Evolutionary conservation across 2,329 filamentous ascomycete genomes (phyloP), one percentile per base, ranked within the genome.

Genomic region (Colletotrichum spinosum): DNA sequence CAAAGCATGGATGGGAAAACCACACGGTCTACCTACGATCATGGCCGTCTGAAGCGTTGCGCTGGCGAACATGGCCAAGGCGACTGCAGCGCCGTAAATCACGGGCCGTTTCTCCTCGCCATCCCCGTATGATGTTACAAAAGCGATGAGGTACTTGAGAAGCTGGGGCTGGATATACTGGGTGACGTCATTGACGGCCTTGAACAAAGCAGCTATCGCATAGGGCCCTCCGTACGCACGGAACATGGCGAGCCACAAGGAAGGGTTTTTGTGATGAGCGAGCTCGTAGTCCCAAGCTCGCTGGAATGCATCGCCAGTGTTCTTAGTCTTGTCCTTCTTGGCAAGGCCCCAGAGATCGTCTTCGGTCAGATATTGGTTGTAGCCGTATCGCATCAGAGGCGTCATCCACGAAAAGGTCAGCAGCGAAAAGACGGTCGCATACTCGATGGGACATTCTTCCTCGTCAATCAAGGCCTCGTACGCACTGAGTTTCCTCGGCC

Each of bases 381-480:
- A 98, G 1, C 96, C 96, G 74, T 91, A 91, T 74, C 90, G 94
- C 96, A 99, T 99, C 87, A 99, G 82, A 0, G 96, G 94, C 0
- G 96, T 98, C 95, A 99, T 97, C 96, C 96, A 99, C 59, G 92
- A 90, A 77, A 99, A 99, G 0, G 95, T 97, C 50, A 99, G 85
- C 55, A 92, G 88, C 4, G 95, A 97, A 80, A 99, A 99, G 56
- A 98, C 84, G 66, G 95, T 94, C 11, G 96, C 94, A 76, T 97
- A 97, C 78, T 98, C 94, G 68, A 92, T 89, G 0, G 92, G 92
- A 60, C 88, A 90, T 71, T 90, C 86, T 45, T 86, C 86, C 60
- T 88, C 85, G 41, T 88, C 86, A 15, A 85, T 76, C 60, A 89
- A 79, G 25, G 81, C 85, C 62, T 85, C 82, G 71, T 90, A 90